Evolutionary conservation across 192 early-diverging fungal species (phyloP), one percentile per base, ranked within the genome.

Genomic region (Backusella tarrabulga): DNA sequence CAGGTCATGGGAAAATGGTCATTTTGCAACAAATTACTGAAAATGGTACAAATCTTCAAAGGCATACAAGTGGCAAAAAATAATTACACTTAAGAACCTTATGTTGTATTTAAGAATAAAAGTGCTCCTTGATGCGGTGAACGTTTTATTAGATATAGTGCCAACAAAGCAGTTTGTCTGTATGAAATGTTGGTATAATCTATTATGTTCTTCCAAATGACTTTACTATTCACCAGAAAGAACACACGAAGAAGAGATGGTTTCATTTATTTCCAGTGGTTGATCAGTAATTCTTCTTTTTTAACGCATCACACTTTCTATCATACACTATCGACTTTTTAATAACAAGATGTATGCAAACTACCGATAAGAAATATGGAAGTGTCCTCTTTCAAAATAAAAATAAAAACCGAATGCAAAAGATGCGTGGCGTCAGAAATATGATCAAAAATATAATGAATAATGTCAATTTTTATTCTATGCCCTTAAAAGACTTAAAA

Each of bases 31-130:
- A n/a, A 85, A 89, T 72, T 87, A 89, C 56, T 67, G 74, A 12
- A 63, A 76, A 21, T 88, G 82, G 83, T 83, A 86, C 67, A 11
- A 32, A 14, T 15, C 85, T 1, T 26, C 29, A 14, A 79, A 86
- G 29, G 77, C 80, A 15, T 89, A 89, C 67, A 74, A 82, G 88
- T 89, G 42, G 82, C 80, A 1, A 38, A 72, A 6, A 87, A 89
- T 80, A 81, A 85, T 52, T 80, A 66, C 72, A 78, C 80, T 6
- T 88, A 88, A 76, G 88, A 89, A 68, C 87, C 88, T 23, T 89
- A 89, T 77, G 81, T 84, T 38, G 79, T 89, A 38, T 67, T 83
- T 44, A 83, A 77, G 19, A 83, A 83, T 50, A 76, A 89, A 29
- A 80, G 77, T 0, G 74, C 84, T 2, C 71, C 86, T 4, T 87